phyloP scores from a whole-genome alignment of 257 asterid species.

The Verbascum thapsus region DNA sequence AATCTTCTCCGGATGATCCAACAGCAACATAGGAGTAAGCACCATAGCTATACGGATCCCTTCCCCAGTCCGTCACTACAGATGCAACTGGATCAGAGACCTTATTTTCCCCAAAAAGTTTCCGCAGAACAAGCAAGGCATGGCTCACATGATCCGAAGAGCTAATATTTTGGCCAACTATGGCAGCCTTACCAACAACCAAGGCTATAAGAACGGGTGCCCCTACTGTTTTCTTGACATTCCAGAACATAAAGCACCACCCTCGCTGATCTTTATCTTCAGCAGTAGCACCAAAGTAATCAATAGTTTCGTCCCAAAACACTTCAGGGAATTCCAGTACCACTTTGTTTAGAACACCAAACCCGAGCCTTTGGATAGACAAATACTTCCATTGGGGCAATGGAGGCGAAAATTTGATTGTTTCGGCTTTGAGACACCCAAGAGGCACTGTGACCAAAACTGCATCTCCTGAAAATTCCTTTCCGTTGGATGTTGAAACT shows the following conservation, averaged over 20 bases:
- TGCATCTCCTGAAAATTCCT: conserved; percentile 87
- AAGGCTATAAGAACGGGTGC: conserved; percentile 98
- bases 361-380: conserved; percentile 86
- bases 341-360: conserved; percentile 96
- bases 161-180: conserved; percentile 70
- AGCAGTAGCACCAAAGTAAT: conserved; percentile 97
- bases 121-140: conserved; percentile 84
- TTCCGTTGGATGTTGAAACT: conserved; percentile 74
- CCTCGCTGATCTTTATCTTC: conserved; percentile 85
- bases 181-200: conserved; percentile 96
- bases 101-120: conserved; percentile 82
- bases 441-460: conserved; percentile 92
- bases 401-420: conserved; percentile 83
- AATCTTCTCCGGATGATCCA: conserved; percentile 98
- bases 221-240: conserved; percentile 96
- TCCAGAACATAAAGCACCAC: conserved; percentile 98
- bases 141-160: conserved; percentile 78
- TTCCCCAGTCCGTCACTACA: conserved; percentile 98
- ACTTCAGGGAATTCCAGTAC: conserved; percentile 91
- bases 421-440: conserved; percentile 93
- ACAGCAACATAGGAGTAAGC: conserved; percentile 99
- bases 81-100: conserved; percentile 93
- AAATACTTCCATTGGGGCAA: conserved; percentile 84
- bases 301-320: conserved; percentile 94
- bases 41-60: conserved; percentile 91